phyloP scores from a whole-genome alignment of 352 stramenopile genomes.

The Phytophthora brassicae region DNA sequence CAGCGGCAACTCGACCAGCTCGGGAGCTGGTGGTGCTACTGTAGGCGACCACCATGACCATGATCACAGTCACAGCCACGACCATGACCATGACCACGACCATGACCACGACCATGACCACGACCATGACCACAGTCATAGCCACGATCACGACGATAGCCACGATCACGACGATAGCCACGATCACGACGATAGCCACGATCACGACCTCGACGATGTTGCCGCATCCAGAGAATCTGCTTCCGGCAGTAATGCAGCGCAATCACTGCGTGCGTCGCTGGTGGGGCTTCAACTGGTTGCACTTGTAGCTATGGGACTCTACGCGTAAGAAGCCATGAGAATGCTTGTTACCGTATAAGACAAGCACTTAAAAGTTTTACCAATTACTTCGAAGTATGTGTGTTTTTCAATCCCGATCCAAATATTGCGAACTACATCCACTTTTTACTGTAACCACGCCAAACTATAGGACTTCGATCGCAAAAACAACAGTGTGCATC shows the following conservation, averaged over 20 bases:
- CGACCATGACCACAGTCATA: conserved; percentile 6
- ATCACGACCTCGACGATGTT: conserved; percentile 15
- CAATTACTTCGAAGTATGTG: too few relatives aligned
- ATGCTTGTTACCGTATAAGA: background rate
- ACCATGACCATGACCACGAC: conserved; percentile 20
- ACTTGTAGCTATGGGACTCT: conserved; percentile 46
- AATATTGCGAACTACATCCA: too few relatives aligned
- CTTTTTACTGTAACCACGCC: too few relatives aligned
- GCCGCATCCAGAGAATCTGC: conserved; percentile 8
- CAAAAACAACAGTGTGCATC: too few relatives aligned
- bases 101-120: too few relatives aligned
- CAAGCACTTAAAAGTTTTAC: background rate
- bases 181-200: conserved; percentile 4
- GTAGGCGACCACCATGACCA: conserved; percentile 24
- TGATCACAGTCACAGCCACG: conserved; percentile 1
- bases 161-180: conserved; percentile 15
- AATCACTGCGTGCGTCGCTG: conserved; percentile 10
- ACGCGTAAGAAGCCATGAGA: conserved; percentile 22
- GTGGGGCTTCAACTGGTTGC: background rate
- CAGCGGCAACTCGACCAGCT: conserved; percentile 22
- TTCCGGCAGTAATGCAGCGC: conserved; percentile 8
- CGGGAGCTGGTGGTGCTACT: conserved; percentile 3
- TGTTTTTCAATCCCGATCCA: too few relatives aligned
- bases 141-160: conserved; percentile 1
- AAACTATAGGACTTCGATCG: too few relatives aligned